phyloP scores from a whole-genome alignment of 495 filamentous ascomycete species.

The Aspergillus asperescens region DNA sequence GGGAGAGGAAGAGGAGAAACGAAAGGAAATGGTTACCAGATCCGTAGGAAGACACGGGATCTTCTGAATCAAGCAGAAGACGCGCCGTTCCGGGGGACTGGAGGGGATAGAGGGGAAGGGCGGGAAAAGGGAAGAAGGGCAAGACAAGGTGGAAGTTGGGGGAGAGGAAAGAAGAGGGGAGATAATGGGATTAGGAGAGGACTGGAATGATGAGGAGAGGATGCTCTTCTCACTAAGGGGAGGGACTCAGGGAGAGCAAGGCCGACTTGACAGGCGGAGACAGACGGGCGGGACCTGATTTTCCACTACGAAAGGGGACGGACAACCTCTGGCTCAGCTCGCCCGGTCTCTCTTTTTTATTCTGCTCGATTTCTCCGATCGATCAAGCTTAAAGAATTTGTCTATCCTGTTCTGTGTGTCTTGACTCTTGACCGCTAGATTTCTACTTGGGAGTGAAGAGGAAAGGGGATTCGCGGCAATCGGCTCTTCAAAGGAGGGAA shows the following conservation, averaged over 20 bases:
- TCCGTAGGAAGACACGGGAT: slow-evolving; percentile 27
- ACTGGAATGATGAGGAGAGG: slow-evolving; percentile 17
- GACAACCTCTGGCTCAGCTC: neutral
- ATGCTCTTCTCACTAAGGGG: slow-evolving; percentile 20
- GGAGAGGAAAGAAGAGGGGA: slow-evolving; percentile 16
- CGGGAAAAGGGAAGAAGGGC: slow-evolving; percentile 13
- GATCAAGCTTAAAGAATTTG: neutral
- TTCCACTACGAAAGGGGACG: slow-evolving; percentile 21
- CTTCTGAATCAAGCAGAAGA: slow-evolving; percentile 28
- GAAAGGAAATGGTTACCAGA: slow-evolving; percentile 22
- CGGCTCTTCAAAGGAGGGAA: neutral
- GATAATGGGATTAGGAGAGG: slow-evolving; percentile 17
- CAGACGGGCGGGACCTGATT: slow-evolving; percentile 23
- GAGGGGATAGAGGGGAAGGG: slow-evolving; percentile 12
- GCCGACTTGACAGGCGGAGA: slow-evolving; percentile 24
- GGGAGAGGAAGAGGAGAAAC: slow-evolving; percentile 18
- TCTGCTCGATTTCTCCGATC: neutral
- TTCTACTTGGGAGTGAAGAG: neutral
- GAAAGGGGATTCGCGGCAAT: slow-evolving; percentile 2
- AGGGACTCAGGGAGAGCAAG: slow-evolving; percentile 6
- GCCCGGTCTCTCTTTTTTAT: neutral
- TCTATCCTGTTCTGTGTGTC: neutral
- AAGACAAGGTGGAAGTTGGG: slow-evolving; percentile 14
- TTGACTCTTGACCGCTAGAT: neutral
- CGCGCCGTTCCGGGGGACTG: slow-evolving; percentile 23